Conservation (phyloP, 352 stramenopile species). For the Globisporangium rhizosaccharum region DNA sequence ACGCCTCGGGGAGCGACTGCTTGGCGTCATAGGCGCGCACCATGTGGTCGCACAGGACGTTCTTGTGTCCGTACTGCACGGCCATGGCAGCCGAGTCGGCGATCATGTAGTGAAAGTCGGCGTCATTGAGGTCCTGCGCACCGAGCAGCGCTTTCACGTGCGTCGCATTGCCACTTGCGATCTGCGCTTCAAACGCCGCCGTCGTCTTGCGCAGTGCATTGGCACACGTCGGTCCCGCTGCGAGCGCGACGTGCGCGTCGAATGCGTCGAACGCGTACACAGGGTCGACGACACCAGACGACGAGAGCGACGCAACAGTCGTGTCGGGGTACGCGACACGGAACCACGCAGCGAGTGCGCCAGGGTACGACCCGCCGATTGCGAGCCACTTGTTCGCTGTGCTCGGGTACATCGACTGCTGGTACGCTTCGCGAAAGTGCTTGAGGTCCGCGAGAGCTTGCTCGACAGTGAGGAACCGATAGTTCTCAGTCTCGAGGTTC, state of each 20-base stretch:
- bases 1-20: conserved; percentile 46
- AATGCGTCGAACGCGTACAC: conserved; percentile 81
- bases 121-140: conserved; percentile 44
- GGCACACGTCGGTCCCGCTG: conserved; percentile 49
- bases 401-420: conserved; percentile 20
- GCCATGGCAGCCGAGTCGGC: conserved; percentile 83
- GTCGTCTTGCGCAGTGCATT: conserved; percentile 60
- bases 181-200: conserved; percentile 54
- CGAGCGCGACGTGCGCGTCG: conserved; percentile 71
- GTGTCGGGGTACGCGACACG: conserved; percentile 74
- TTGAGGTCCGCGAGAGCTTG: conserved; percentile 85
- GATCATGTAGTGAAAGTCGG: conserved; percentile 90
- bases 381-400: conserved; percentile 61
- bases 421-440: conserved; percentile 72
- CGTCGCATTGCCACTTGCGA: conserved; percentile 42
- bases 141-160: conserved; percentile 62
- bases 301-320: conserved; percentile 66
- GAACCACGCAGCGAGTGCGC: conserved; percentile 77
- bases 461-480: conserved; percentile 74
- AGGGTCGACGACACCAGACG: conserved; percentile 75
- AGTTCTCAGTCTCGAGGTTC: conserved; percentile 68
- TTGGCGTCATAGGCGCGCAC: conserved; percentile 41
- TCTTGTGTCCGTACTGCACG: conserved; percentile 85
- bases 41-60: conserved; percentile 67
- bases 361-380: conserved; percentile 80